Evolutionary conservation across 345 rosid genomes (phyloP).

Genomic region (Hibiscus trionum): DNA sequence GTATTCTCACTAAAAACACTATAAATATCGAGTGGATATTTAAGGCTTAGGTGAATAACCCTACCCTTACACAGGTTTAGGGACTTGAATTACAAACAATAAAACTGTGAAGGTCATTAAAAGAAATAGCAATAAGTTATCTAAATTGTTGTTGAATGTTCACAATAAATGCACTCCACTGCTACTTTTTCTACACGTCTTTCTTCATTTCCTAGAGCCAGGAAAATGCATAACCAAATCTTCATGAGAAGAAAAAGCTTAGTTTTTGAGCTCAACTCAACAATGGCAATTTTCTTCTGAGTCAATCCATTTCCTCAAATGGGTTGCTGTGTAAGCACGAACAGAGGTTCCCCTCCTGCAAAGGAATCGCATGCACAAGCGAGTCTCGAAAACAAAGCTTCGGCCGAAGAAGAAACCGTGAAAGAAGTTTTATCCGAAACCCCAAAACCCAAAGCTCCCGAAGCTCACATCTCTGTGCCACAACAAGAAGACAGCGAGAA

Average conservation of each 20-base stretch:
- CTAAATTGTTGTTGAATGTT: too few relatives aligned
- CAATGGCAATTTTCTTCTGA: neutral
- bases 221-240: neutral
- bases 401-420: constrained; percentile 59
- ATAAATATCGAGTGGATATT: too few relatives aligned
- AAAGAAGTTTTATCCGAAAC: constrained; percentile 80
- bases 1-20: too few relatives aligned
- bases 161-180: neutral
- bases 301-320: constrained; percentile 17
- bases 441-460: constrained; percentile 20
- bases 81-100: too few relatives aligned
- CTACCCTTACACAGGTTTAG: too few relatives aligned
- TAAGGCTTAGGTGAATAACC: too few relatives aligned
- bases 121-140: too few relatives aligned
- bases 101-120: too few relatives aligned
- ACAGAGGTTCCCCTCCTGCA: constrained; percentile 3
- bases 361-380: constrained; percentile 10
- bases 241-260: neutral
- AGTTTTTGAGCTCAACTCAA: neutral
- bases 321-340: constrained; percentile 76
- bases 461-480: constrained; percentile 3
- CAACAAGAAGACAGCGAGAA: constrained; percentile 11
- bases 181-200: neutral
- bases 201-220: neutral
- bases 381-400: constrained; percentile 29